phyloP scores from a whole-genome alignment of 257 asterid genomes.

The Nicotiana paniculata region DNA sequence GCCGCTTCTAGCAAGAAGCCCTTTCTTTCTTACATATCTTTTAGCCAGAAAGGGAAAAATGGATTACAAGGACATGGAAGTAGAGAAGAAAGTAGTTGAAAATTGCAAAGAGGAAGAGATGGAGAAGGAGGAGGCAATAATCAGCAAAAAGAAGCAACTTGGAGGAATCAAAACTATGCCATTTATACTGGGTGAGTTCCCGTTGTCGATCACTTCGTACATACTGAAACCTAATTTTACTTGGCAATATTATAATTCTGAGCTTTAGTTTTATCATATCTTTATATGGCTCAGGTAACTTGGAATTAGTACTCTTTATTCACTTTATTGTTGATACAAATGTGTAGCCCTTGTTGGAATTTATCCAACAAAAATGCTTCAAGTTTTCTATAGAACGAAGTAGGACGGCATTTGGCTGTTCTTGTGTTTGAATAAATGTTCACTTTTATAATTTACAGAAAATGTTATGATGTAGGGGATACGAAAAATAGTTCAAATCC shows the following conservation, averaged over 20 bases:
- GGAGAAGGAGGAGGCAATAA: not conserved
- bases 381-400: too few species aligned
- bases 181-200: slow-evolving; percentile 58
- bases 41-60: slow-evolving; percentile 2
- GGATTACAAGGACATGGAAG: slow-evolving; percentile 23
- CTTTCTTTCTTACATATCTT: not conserved
- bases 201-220: not conserved
- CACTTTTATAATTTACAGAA: too few species aligned
- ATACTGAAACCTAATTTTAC: not conserved
- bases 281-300: not conserved
- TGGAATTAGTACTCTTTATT: too few species aligned
- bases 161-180: slow-evolving; percentile 83
- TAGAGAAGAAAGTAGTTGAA: slow-evolving; percentile 26
- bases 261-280: not conserved
- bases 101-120: slow-evolving; percentile 29
- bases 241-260: not conserved
- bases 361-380: too few species aligned
- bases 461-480: too few species aligned
- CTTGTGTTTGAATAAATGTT: too few species aligned
- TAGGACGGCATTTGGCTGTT: too few species aligned
- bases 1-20: not conserved
- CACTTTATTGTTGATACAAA: too few species aligned
- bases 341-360: too few species aligned
- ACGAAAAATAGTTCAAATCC: too few species aligned
- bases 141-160: slow-evolving; percentile 24